phyloP scores from a whole-genome alignment of 1,139 yeast species.

The Pichia sp. region DNA sequence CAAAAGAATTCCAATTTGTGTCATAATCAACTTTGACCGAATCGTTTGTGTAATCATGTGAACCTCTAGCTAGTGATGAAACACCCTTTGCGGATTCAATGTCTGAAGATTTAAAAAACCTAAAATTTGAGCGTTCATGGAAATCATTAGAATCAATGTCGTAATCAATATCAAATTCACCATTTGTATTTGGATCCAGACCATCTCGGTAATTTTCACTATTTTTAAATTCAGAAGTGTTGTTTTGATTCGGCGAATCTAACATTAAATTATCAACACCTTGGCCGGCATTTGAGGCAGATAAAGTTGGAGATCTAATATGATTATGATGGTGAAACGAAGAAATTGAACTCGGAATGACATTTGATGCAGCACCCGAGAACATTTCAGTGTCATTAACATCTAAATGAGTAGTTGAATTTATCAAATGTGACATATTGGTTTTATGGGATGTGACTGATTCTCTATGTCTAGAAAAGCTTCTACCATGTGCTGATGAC shows the following conservation, averaged over 20 bases:
- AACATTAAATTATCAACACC: constrained; percentile 3
- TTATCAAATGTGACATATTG: constrained; percentile 14
- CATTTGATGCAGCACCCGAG: constrained; percentile 86
- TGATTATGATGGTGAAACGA: constrained; percentile 61
- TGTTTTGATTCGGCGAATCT: neutral
- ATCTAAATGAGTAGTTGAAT: constrained; percentile 33
- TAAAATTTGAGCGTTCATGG: constrained; percentile 43
- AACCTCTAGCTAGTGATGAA: constrained; percentile 56
- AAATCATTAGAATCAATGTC: constrained; percentile 25
- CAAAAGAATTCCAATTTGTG: constrained; percentile 64
- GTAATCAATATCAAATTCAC: constrained; percentile 4
- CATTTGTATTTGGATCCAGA: neutral
- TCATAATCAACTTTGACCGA: constrained; percentile 52
- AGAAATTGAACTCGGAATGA: constrained; percentile 84
- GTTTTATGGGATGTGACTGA: constrained; percentile 35
- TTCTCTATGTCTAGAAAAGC: constrained; percentile 29
- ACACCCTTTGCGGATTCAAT: constrained; percentile 84
- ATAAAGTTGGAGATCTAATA: constrained; percentile 21
- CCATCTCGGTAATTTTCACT: neutral
- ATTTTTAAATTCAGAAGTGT: neutral
- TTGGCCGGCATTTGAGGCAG: constrained; percentile 7
- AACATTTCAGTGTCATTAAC: constrained; percentile 62
- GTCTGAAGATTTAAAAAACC: constrained; percentile 76
- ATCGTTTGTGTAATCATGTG: constrained; percentile 34
- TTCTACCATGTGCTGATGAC: neutral